Conservation (phyloP, 2,329 filamentous ascomycete genomes). For the Fusarium papillatum region DNA sequence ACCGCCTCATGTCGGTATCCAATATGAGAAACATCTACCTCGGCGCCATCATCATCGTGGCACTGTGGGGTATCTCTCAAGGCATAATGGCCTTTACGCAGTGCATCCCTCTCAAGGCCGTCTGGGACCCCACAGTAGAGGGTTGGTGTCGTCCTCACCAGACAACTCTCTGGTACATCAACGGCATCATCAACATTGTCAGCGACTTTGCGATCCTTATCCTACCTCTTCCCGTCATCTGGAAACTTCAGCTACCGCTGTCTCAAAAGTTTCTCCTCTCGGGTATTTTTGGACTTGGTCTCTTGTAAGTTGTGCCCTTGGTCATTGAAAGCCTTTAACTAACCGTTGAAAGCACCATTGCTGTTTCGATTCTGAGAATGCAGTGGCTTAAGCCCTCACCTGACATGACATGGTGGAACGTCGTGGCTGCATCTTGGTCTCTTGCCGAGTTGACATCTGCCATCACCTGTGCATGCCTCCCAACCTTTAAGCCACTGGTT, state of each 20-base stretch:
- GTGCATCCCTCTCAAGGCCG: slow-evolving; percentile 16
- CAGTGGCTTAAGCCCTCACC: slow-evolving; percentile 10
- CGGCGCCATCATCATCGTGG: neutral
- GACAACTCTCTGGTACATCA: neutral
- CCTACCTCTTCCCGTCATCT: slow-evolving; percentile 27
- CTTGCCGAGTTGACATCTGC: slow-evolving; percentile 31
- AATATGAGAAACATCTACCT: slow-evolving; percentile 16
- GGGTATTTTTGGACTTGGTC: slow-evolving; percentile 16
- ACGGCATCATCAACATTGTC: slow-evolving; percentile 22
- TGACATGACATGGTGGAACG: slow-evolving; percentile 23
- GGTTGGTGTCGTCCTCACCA: slow-evolving; percentile 7
- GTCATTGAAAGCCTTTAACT: rapidly evolving
- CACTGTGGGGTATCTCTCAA: slow-evolving; percentile 13
- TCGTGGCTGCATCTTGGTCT: slow-evolving; percentile 20
- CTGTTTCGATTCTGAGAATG: slow-evolving; percentile 22
- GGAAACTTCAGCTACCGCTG: slow-evolving; percentile 19
- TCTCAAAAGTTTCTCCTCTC: slow-evolving; percentile 28
- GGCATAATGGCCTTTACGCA: slow-evolving; percentile 10
- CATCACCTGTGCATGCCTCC: slow-evolving; percentile 31
- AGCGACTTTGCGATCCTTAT: slow-evolving; percentile 27
- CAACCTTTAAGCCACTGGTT: slow-evolving; percentile 27
- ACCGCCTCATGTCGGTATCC: slow-evolving; percentile 23
- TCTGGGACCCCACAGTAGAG: slow-evolving; percentile 17
- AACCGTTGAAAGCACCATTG: slow-evolving; percentile 6
- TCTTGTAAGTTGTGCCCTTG: slow-evolving; percentile 21